A percentile compares a stretch with the other conserved stretches of the same genome.
Conservation (phyloP, 2,329 filamentous ascomycete genomes). For the Exophiala xenobiotica region DNA sequence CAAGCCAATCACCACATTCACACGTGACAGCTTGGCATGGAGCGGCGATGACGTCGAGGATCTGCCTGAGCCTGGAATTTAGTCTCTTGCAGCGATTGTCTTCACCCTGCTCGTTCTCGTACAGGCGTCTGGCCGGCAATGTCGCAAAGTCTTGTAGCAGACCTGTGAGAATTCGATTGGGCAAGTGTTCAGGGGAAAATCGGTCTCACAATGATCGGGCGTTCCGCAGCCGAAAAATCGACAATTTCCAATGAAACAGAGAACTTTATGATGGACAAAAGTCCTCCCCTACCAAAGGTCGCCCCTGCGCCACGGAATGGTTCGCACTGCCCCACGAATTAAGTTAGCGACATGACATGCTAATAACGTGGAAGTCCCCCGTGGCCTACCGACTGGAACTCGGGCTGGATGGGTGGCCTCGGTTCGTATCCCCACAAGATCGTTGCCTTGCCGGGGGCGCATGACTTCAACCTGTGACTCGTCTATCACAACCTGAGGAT, state of each 20-base stretch:
- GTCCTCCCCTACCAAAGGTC: slow-evolving; percentile 4
- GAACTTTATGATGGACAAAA: slow-evolving; percentile 4
- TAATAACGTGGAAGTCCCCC: too few relatives aligned
- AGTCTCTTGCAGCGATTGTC: not conserved
- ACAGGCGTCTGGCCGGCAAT: too few relatives aligned
- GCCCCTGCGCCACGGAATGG: slow-evolving; percentile 9
- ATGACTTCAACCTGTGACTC: slow-evolving; percentile 26
- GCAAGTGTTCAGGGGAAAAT: too few relatives aligned
- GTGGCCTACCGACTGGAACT: not conserved
- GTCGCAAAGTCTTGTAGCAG: too few relatives aligned
- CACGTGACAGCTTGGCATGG: not conserved
- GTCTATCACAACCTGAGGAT: slow-evolving; percentile 6
- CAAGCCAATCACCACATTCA: not conserved
- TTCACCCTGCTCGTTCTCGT: too few relatives aligned
- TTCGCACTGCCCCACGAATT: slow-evolving; percentile 7
- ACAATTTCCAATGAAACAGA: not conserved
- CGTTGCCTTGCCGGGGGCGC: slow-evolving; percentile 1
- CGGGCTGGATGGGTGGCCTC: not conserved
- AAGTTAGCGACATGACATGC: slow-evolving; percentile 6
- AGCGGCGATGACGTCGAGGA: not conserved
- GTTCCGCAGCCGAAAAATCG: not conserved
- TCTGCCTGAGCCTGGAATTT: not conserved
- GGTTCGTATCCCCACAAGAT: slow-evolving; percentile 6
- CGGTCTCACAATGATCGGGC: not conserved
- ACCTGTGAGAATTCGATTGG: too few relatives aligned